phyloP scores from a whole-genome alignment of 2,329 filamentous ascomycete species.

The Epichloe brachyelytri region DNA sequence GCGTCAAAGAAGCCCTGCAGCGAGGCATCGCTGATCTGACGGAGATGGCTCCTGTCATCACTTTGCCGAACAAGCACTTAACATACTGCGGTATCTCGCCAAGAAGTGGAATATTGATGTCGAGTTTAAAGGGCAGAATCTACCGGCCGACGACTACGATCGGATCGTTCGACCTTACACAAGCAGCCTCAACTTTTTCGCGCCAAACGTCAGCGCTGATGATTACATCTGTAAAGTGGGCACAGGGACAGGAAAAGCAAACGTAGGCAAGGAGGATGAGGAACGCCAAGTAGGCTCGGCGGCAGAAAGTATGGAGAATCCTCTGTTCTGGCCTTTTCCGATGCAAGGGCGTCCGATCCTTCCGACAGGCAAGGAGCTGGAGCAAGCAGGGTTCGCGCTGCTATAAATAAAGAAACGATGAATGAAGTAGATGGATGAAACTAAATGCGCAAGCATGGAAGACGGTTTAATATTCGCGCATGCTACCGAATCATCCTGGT shows the following conservation, averaged over 20 bases:
- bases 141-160: conserved; percentile 24
- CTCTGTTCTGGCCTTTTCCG: conserved; percentile 48
- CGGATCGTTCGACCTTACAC: conserved; percentile 33
- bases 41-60: conserved; percentile 49
- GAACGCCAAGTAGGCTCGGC: conserved; percentile 11
- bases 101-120: conserved; percentile 46
- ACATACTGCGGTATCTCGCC: conserved; percentile 44
- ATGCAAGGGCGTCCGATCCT: conserved; percentile 46
- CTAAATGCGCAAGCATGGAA: no score
- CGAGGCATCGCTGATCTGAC: conserved; percentile 44
- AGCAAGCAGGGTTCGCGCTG: conserved; percentile 38
- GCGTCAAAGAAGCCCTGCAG: conserved; percentile 31
- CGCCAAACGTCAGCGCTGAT: conserved; percentile 32
- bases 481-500: no score
- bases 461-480: no score
- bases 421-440: neutral
- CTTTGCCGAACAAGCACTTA: conserved; percentile 47
- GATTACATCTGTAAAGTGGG: conserved; percentile 39
- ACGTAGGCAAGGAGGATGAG: conserved; percentile 7
- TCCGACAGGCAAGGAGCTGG: conserved; percentile 31
- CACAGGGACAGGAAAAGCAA: conserved; percentile 7
- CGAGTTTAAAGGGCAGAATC: conserved; percentile 23
- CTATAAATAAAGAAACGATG: conserved; percentile 8
- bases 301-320: conserved; percentile 34
- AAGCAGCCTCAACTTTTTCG: conserved; percentile 44